Percentiles rank a stretch among this genome's conserved stretches.
These are phyloP conservation scores for Rhododendron vialii DNA, from an alignment of 148 eudicot genomes.

Conservation along the genomic window DNA sequence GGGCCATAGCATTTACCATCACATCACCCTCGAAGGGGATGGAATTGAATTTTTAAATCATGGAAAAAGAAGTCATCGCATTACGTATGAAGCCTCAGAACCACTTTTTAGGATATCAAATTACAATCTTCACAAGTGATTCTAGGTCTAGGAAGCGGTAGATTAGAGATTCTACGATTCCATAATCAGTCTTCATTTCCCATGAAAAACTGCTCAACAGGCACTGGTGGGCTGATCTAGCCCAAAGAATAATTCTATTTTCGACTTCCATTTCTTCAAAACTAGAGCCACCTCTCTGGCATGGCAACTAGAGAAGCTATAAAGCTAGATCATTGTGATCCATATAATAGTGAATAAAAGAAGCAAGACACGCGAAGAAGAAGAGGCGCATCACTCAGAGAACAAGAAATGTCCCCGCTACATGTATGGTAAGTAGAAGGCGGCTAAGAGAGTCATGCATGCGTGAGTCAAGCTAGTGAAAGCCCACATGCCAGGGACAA, in stretches of 20 bases:
- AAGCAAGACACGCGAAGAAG: neutral
- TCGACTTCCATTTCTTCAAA: neutral
- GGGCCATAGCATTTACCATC: neutral
- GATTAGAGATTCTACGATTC: neutral
- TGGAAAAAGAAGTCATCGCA: neutral
- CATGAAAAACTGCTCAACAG: neutral
- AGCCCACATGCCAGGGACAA: neutral
- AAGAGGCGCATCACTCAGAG: neutral
- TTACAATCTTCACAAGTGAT: neutral
- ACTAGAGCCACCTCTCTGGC: neutral
- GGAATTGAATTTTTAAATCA: neutral
- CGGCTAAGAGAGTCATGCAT: neutral
- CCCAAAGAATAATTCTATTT: neutral
- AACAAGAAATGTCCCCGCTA: neutral
- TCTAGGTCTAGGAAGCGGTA: neutral
- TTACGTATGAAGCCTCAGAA: neutral
- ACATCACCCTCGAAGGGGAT: neutral
- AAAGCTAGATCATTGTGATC: neutral
- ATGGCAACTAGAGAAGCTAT: neutral
- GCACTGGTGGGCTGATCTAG: neutral
- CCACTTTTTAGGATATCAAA: neutral
- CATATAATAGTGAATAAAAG: neutral
- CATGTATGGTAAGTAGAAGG: neutral
- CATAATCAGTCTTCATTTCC: neutral
- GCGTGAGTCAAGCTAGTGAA: neutral